phyloP scores from a whole-genome alignment of 805 yeast species.

The Ogataea dorogensis region DNA sequence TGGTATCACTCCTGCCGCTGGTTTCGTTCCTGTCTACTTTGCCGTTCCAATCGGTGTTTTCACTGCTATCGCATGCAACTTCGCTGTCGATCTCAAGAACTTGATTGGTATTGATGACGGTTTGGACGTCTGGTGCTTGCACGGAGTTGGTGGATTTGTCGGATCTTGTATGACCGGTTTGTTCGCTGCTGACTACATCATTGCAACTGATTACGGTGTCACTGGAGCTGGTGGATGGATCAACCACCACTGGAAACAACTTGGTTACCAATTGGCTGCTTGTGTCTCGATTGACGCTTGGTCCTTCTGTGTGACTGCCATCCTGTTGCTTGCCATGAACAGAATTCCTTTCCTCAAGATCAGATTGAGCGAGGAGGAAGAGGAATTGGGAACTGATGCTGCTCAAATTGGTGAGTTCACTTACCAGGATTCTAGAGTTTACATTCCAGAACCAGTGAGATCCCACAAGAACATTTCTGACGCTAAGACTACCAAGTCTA shows the following conservation, averaged over 20 bases:
- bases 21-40: conserved; percentile 89
- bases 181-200: conserved; percentile 88
- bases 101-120: conserved; percentile 84
- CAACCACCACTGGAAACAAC: conserved; percentile 76
- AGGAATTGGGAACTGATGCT: conserved; percentile 82
- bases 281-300: conserved; percentile 67
- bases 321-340: conserved; percentile 66
- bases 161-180: conserved; percentile 87
- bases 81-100: conserved; percentile 78
- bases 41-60: conserved; percentile 81
- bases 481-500: conserved; percentile 16
- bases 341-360: conserved; percentile 76
- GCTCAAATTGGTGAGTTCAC: conserved; percentile 91
- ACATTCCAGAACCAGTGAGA: conserved; percentile 77
- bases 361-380: conserved; percentile 84
- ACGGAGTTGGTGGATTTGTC: conserved; percentile 88
- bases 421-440: conserved; percentile 61
- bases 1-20: conserved; percentile 96
- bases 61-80: conserved; percentile 76
- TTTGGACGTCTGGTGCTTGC: conserved; percentile 89
- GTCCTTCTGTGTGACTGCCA: conserved; percentile 71
- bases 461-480: conserved; percentile 40
- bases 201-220: conserved; percentile 70
- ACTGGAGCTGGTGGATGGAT: conserved; percentile 84
- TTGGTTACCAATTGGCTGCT: conserved; percentile 87